Base-by-base conservation (phyloP, 495 filamentous ascomycete species). In the Podospora didyma region DNA sequence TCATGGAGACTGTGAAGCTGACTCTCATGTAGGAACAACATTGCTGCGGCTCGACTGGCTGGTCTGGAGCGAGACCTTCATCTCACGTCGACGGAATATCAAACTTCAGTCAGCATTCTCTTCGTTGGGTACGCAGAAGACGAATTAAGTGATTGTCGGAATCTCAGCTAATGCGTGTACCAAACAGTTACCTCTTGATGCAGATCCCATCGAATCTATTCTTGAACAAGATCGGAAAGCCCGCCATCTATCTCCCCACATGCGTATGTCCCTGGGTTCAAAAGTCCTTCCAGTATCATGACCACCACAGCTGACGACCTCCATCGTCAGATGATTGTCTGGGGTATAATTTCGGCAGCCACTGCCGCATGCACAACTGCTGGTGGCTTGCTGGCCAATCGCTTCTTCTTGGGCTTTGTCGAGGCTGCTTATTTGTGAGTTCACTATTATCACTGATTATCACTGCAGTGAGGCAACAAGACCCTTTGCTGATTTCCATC, bases 381-480 rank as follows among this genome's bases (percentile, higher is more conserved):
- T 60, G 76, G 76, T 37, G 86, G 86, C 1, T 73, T 90, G 39
- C 71, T 88, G 20, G 83, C 81, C 3, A 79, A 83, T 47, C 82
- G 87, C 16, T 90, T 89, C 75, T 87, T 88, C 58, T 75, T 91
- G 0, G 87, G 88, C 60, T 85, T 89, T 45, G 79, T 79, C 12
- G 75, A 80, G 51, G 75, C 75, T 0, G 76, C 74, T 7, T 80
- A 76, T 62, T 79, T 81, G 59, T 73, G 68, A 53, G 70, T 69
- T 10, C 20, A 20, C 9, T 20, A 23, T n/a, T n/a, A n/a, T n/a
- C n/a, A n/a, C n/a, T n/a, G n/a, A 22, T 14, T 23, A 4, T 49
- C n/a, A 23, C 0, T 51, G 12, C 24, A 3, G 51, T 17, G 12
- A 9, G n/a, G 24, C 23, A 7, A 0, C 0, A 16, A 5, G n/a